Conservation (phyloP, 2,329 filamentous ascomycete genomes). For the Colletotrichum sp. region DNA sequence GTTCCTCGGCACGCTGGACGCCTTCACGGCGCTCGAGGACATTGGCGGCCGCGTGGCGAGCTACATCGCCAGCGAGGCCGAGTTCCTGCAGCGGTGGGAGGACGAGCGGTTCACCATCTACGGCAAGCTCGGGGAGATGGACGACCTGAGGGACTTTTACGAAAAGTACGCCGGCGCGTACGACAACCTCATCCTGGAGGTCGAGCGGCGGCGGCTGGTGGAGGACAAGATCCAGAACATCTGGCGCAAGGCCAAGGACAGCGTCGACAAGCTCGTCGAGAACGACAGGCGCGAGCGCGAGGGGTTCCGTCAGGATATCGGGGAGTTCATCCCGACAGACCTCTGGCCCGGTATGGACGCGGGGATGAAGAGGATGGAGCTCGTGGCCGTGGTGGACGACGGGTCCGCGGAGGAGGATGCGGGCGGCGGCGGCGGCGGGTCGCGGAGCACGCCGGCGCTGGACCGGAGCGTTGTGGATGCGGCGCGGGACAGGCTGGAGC, state of each 20-base stretch:
- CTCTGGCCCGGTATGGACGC: slow-evolving; percentile 80
- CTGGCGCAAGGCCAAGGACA: slow-evolving; percentile 78
- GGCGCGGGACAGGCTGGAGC: slow-evolving; percentile 25
- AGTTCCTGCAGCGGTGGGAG: slow-evolving; percentile 73
- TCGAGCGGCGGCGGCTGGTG: slow-evolving; percentile 74
- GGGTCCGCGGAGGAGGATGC: slow-evolving; percentile 23
- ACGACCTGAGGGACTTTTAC: slow-evolving; percentile 81
- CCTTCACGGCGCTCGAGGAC: slow-evolving; percentile 70
- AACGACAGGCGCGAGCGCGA: slow-evolving; percentile 77
- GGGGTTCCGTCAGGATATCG: slow-evolving; percentile 80
- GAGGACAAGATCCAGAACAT: slow-evolving; percentile 78
- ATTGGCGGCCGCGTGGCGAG: slow-evolving; percentile 69
- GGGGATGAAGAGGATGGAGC: slow-evolving; percentile 58
- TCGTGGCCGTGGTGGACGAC: slow-evolving; percentile 43
- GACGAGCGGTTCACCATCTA: slow-evolving; percentile 75
- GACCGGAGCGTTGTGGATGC: slow-evolving; percentile 34
- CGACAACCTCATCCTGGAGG: slow-evolving; percentile 82
- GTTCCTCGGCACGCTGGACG: slow-evolving; percentile 63
- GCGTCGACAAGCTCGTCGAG: slow-evolving; percentile 76
- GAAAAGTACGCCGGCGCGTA: slow-evolving; percentile 87
- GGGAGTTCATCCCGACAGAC: slow-evolving; percentile 85
- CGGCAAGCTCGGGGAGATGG: slow-evolving; percentile 76
- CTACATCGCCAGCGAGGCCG: slow-evolving; percentile 68
- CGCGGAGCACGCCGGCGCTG: slow-evolving; percentile 30
- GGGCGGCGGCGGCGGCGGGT: neutral